Percentiles rank a stretch among this genome's conserved stretches.
These are phyloP conservation scores for Mycena vulgaris DNA, from an alignment of 768 basidiomycete species.

Conservation along the genomic window DNA sequence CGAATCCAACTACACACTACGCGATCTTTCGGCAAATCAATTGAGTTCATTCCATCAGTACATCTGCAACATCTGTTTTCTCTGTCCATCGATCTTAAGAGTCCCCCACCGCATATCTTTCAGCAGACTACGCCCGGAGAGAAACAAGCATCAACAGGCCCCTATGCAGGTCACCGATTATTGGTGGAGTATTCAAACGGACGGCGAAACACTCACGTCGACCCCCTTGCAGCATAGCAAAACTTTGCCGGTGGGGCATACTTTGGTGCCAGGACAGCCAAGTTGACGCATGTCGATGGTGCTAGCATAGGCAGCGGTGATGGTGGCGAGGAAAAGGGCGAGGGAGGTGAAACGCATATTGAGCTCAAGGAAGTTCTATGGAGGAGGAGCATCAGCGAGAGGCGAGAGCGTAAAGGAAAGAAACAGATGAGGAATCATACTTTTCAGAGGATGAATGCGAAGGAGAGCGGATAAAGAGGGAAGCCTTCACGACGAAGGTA, in stretches of 20 bases:
- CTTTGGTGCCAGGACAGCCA: conserved; percentile 23
- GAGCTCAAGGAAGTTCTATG: conserved; percentile 16
- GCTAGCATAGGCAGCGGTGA: conserved; percentile 16
- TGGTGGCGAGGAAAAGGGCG: conserved; percentile 10
- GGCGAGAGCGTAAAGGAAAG: conserved; percentile 11
- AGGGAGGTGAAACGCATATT: conserved; percentile 23
- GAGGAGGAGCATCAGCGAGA: conserved; percentile 13
- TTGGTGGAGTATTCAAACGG: conserved; percentile 8
- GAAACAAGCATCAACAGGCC: conserved; percentile 24
- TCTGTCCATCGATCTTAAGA: conserved; percentile 11
- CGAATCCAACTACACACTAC: conserved; percentile 15
- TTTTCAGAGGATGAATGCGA: conserved; percentile 6
- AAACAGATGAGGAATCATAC: conserved; percentile 8
- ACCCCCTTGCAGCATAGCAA: conserved; percentile 22
- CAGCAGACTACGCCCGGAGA: conserved; percentile 17
- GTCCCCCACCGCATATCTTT: conserved; percentile 14
- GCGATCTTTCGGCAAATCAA: conserved; percentile 12
- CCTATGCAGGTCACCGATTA: conserved; percentile 18
- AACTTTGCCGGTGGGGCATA: conserved; percentile 17
- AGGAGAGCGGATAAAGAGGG: conserved; percentile 8
- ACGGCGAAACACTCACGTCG: conserved; percentile 15
- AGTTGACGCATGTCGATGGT: conserved; percentile 24
- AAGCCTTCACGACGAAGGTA: not conserved
- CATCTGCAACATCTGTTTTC: conserved; percentile 11
- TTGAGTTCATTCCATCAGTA: conserved; percentile 14